These are phyloP conservation scores for Fonsecaea erecta DNA, from an alignment of 2,329 filamentous ascomycete genomes.

Conservation along the genomic window DNA sequence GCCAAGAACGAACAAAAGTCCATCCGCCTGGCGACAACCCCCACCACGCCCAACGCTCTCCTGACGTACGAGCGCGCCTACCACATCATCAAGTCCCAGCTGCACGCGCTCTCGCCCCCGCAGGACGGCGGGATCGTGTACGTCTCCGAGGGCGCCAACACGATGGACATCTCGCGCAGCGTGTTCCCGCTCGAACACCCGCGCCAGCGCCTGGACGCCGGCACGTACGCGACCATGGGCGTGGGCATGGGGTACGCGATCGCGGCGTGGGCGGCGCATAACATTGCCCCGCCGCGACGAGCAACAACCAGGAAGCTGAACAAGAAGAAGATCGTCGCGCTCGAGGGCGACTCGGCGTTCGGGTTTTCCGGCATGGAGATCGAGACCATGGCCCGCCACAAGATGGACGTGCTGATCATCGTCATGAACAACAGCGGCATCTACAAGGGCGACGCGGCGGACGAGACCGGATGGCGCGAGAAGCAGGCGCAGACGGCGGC, in stretches of 20 bases:
- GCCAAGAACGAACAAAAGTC: slow-evolving; percentile 56
- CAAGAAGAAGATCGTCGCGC: slow-evolving; percentile 63
- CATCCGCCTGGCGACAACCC: slow-evolving; percentile 47
- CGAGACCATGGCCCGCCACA: slow-evolving; percentile 61
- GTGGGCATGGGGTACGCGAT: slow-evolving; percentile 63
- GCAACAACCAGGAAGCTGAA: too few species aligned
- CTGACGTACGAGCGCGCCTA: slow-evolving; percentile 59
- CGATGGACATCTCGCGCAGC: slow-evolving; percentile 65
- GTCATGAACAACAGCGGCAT: slow-evolving; percentile 62
- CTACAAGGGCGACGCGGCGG: slow-evolving; percentile 52
- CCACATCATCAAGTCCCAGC: slow-evolving; percentile 56
- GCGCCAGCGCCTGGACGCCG: slow-evolving; percentile 61
- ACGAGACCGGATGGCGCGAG: slow-evolving; percentile 50
- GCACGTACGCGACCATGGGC: slow-evolving; percentile 65
- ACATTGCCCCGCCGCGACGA: slow-evolving; percentile 44
- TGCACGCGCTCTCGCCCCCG: slow-evolving; percentile 53
- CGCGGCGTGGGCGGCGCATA: slow-evolving; percentile 62
- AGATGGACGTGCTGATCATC: slow-evolving; percentile 60
- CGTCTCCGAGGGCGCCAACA: slow-evolving; percentile 63
- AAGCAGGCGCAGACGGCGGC: slow-evolving; percentile 49
- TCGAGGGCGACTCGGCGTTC: slow-evolving; percentile 62
- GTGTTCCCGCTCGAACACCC: slow-evolving; percentile 60
- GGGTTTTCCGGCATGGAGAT: slow-evolving; percentile 62
- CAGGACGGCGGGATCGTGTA: slow-evolving; percentile 58
- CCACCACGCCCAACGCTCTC: slow-evolving; percentile 43